Evolutionary conservation across 305 asterid genomes (phyloP).

Genomic region (Solanum hybrid): DNA sequence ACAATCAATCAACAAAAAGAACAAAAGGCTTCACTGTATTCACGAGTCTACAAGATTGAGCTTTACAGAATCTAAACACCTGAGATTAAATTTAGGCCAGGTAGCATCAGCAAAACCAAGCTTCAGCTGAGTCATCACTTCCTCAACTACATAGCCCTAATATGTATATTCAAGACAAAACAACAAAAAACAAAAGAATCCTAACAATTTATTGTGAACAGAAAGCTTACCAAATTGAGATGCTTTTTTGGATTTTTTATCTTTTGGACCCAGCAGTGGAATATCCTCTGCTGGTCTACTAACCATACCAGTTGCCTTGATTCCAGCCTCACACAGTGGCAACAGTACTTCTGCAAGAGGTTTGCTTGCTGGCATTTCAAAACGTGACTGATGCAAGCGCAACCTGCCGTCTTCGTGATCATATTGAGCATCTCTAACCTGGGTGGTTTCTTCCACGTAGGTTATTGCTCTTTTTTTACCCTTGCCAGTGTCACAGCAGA

Average conservation of each 20-base stretch:
- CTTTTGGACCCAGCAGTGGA: neutral
- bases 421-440: neutral
- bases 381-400: constrained; percentile 1
- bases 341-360: neutral
- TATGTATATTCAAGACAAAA: neutral
- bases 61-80: neutral
- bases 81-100: neutral
- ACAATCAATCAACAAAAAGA: neutral
- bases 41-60: neutral
- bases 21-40: neutral
- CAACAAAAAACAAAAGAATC: neutral
- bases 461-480: neutral
- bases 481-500: neutral
- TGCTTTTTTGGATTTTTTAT: neutral
- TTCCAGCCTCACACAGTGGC: neutral
- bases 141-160: neutral
- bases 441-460: neutral
- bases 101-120: neutral
- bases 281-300: neutral
- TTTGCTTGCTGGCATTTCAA: constrained; percentile 6
- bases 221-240: neutral
- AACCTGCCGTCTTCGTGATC: neutral
- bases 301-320: neutral
- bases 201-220: neutral
- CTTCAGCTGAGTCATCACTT: neutral